These are phyloP conservation scores for Syzygium syzygioides DNA, from an alignment of 441 rosid genomes.

Conservation along the genomic window DNA sequence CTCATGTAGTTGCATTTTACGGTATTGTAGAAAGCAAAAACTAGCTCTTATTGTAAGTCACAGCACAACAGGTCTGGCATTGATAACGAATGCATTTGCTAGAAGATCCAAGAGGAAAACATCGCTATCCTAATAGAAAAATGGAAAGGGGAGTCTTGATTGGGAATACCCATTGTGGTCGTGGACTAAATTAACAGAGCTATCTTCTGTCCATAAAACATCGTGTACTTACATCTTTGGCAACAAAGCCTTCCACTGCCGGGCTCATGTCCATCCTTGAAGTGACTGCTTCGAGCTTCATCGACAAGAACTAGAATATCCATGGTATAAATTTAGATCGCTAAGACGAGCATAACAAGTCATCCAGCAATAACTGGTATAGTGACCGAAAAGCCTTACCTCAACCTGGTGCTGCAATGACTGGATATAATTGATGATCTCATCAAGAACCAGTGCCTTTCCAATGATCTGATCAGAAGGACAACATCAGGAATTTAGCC, in stretches of 20 bases:
- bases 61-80: not conserved
- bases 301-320: constrained; percentile 12
- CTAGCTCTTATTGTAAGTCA: not conserved
- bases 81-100: not conserved
- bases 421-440: constrained; percentile 69
- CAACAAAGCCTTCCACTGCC: not conserved
- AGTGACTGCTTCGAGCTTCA: constrained; percentile 14
- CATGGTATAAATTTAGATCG: not conserved
- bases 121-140: not conserved
- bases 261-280: constrained; percentile 8
- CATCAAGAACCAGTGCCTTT: constrained; percentile 72
- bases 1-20: not conserved
- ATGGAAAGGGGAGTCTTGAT: not conserved
- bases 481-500: not conserved
- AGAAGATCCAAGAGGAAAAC: not conserved
- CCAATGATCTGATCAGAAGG: constrained; percentile 47
- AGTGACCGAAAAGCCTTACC: constrained; percentile 20
- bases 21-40: not conserved
- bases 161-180: not conserved
- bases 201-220: not conserved
- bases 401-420: constrained; percentile 66
- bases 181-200: not conserved
- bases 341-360: not conserved
- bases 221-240: constrained; percentile 4
- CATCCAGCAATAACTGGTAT: not conserved